Evolutionary conservation across 2,329 filamentous ascomycete genomes (phyloP).

Genomic region (Chaetomiaceae sp.): DNA sequence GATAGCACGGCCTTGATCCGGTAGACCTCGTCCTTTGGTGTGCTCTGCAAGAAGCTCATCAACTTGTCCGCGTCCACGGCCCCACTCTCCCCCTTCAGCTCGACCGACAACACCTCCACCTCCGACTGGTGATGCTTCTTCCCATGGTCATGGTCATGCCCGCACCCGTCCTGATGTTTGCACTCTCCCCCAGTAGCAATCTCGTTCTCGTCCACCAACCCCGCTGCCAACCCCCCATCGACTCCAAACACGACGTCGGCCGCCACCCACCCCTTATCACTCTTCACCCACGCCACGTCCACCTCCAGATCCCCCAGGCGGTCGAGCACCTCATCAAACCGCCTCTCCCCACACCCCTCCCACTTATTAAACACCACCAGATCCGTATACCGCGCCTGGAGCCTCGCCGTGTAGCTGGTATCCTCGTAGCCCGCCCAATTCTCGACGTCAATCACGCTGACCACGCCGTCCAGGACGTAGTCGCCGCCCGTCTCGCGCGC

Average conservation of each 20-base stretch:
- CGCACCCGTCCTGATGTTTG: constrained; percentile 9
- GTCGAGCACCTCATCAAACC: constrained; percentile 74
- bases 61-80: constrained; percentile 57
- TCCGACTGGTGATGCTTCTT: constrained; percentile 67
- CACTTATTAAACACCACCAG: constrained; percentile 91
- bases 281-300: constrained; percentile 79
- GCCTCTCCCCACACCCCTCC: constrained; percentile 68
- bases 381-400: constrained; percentile 88
- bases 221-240: constrained; percentile 69
- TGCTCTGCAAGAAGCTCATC: constrained; percentile 60
- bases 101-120: constrained; percentile 86
- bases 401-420: constrained; percentile 79
- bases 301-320: constrained; percentile 75
- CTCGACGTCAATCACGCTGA: constrained; percentile 88
- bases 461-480: constrained; percentile 79
- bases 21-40: constrained; percentile 92
- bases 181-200: constrained; percentile 25
- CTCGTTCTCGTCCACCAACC: constrained; percentile 42
- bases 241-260: constrained; percentile 80
- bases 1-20: constrained; percentile 74
- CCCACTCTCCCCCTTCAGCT: constrained; percentile 45
- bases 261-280: constrained; percentile 70
- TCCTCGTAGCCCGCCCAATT: constrained; percentile 94
- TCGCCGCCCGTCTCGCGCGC: constrained; percentile 59
- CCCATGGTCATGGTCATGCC: constrained; percentile 38